phyloP scores from a whole-genome alignment of 495 filamentous ascomycete species.

The Zalerion maritima region DNA sequence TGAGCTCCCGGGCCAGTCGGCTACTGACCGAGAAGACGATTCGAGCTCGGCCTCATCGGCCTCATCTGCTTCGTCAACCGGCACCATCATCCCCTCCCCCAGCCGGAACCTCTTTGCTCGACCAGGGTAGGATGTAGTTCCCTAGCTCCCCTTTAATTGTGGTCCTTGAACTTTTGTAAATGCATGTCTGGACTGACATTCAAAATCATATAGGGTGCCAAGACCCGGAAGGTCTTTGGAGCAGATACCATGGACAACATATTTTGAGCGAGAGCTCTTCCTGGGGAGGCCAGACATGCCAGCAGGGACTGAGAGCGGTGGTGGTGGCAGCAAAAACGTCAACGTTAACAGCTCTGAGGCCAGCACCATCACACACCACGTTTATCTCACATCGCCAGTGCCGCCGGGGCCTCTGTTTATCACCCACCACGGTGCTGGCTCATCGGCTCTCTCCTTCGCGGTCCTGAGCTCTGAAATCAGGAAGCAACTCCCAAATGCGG shows the following conservation, averaged over 20 bases:
- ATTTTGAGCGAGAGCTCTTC: conserved; percentile 76
- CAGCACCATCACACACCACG: conserved; percentile 53
- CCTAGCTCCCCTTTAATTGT: conserved; percentile 21
- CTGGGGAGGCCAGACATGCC: conserved; percentile 30
- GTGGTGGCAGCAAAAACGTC: too few relatives aligned
- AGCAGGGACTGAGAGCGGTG: conserved; percentile 6
- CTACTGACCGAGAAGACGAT: conserved; percentile 54
- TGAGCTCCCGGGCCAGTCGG: conserved; percentile 24
- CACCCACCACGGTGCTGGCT: conserved; percentile 80
- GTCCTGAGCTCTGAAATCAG: conserved; percentile 63
- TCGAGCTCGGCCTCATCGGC: conserved; percentile 51
- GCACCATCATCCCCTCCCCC: conserved; percentile 71
- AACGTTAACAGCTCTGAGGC: too few relatives aligned
- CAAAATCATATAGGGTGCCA: conserved; percentile 15
- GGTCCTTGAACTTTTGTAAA: conserved; percentile 4
- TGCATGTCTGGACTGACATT: conserved; percentile 11
- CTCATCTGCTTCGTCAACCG: conserved; percentile 73
- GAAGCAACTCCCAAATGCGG: conserved; percentile 63
- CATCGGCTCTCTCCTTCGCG: conserved; percentile 77
- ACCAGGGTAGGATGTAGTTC: conserved; percentile 49
- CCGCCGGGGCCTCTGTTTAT: conserved; percentile 64
- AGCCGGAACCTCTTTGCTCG: conserved; percentile 59
- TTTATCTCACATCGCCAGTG: conserved; percentile 61
- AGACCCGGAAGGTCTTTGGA: conserved; percentile 26
- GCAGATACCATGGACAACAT: conserved; percentile 70